These are phyloP conservation scores for Fermentozyma sake DNA, from an alignment of 1,139 yeast species.

Conservation along the genomic window DNA sequence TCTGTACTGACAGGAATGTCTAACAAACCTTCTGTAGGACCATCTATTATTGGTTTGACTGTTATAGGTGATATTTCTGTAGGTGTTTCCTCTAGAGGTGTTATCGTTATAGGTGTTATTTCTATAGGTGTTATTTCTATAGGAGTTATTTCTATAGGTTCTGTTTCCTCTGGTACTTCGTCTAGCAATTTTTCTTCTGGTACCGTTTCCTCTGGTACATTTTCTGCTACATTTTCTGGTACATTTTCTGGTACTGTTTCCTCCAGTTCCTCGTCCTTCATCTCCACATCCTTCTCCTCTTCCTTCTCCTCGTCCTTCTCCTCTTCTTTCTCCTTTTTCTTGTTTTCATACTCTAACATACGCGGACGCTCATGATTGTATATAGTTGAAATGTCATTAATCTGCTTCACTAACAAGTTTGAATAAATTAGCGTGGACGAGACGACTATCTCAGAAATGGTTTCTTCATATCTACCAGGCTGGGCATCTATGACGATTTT, in stretches of 20 bases:
- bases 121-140: not conserved
- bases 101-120: too few species aligned
- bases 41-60: too few species aligned
- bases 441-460: conserved; percentile 23
- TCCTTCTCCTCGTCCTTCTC: conserved; percentile 2
- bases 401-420: conserved; percentile 20
- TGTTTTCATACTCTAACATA: conserved; percentile 1
- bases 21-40: too few species aligned
- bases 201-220: not conserved
- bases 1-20: too few species aligned
- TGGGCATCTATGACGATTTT: conserved; percentile 14
- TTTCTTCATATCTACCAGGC: conserved; percentile 12
- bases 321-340: conserved; percentile 1
- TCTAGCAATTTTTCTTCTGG: conserved; percentile 1
- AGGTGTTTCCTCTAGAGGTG: too few species aligned
- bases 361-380: not conserved
- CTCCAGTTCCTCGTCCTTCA: conserved; percentile 3
- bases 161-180: conserved; percentile 1
- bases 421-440: conserved; percentile 23
- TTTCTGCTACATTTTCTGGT: conserved; percentile 1
- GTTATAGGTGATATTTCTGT: too few species aligned
- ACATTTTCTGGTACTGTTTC: conserved; percentile 3
- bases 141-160: conserved; percentile 1
- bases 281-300: conserved; percentile 2
- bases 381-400: conserved; percentile 20